Base-by-base conservation (phyloP, 169 alveolate genomes). In the Plasmodium relictum region DNA sequence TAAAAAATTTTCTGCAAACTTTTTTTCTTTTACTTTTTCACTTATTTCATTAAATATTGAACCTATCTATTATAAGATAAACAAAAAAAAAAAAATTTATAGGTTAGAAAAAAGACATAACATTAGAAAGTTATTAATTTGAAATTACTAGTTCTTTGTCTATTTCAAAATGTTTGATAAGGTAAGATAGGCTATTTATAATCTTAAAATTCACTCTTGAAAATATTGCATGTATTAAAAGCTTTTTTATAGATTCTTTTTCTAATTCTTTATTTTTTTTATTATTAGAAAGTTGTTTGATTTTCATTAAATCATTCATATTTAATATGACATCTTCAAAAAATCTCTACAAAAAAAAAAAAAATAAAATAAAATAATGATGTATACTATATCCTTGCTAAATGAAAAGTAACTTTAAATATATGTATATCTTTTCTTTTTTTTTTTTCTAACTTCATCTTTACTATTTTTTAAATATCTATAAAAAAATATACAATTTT, bases 31-130 rank as follows among this genome's bases (percentile, higher is more conserved):
- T 18, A 80, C 61, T 24, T 65, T n/a, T 42, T 80, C 54, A 74
- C 90, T 66, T 48, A 80, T 26, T 14, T 66, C 72, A 48, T 80
- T 68, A 44, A 80, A 24, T 24, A 80, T 37, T 31, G 90, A 66
- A 48, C 72, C 41, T 45, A 80, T 42, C 90, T 80, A 74, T 8
- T 42, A 37, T 9, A 62, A 6, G 7, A 26, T 24, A 31, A 3
- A 7, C 3, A 7, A 12, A 3, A 31, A 31, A 41, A 42, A 31
- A 9, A 0, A 5, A 18, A 5, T 20, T 26, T 6, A 69, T 24
- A 10, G 0, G 8, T 7, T 3, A 7, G 8, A 58, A 58, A 58
- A 58, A 16, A 58, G 0, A 3, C 8, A 16, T 7, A 16, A 63
- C 22, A 65, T 31, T 37, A 20, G 31, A n/a, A 65, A 14, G 12